These are phyloP conservation scores for Solanum pennellii DNA, from an alignment of 257 asterid genomes.

Conservation along the genomic window DNA sequence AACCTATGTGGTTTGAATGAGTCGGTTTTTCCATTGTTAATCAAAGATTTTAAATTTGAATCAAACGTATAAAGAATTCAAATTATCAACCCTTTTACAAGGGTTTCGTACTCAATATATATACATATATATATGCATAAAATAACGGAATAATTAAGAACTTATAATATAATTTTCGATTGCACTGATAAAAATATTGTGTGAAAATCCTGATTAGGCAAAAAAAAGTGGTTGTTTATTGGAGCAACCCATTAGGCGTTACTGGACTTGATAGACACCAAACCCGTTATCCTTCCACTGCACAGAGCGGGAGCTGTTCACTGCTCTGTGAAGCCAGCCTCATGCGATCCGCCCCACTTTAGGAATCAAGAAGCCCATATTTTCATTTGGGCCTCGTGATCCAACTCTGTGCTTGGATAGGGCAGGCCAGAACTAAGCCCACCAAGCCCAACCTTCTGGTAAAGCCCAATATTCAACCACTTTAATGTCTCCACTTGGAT, in stretches of 20 bases:
- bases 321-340: not conserved
- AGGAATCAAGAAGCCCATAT: not conserved
- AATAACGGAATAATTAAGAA: no score
- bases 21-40: no score
- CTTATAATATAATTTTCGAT: no score
- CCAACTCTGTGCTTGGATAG: not conserved
- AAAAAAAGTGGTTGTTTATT: not conserved
- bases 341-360: not conserved
- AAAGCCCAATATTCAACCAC: not conserved
- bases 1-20: not conserved
- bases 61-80: no score
- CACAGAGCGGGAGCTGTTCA: not conserved
- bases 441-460: not conserved
- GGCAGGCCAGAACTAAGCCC: not conserved
- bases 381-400: not conserved
- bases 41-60: no score
- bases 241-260: not conserved
- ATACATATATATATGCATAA: no score
- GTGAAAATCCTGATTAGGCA: no score
- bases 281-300: not conserved
- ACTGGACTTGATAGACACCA: not conserved
- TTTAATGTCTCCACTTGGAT: not conserved
- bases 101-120: no score
- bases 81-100: no score
- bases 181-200: no score